Conservation (phyloP, 495 filamentous ascomycete genomes). For the Pseudomonodictys pantanalensis region DNA sequence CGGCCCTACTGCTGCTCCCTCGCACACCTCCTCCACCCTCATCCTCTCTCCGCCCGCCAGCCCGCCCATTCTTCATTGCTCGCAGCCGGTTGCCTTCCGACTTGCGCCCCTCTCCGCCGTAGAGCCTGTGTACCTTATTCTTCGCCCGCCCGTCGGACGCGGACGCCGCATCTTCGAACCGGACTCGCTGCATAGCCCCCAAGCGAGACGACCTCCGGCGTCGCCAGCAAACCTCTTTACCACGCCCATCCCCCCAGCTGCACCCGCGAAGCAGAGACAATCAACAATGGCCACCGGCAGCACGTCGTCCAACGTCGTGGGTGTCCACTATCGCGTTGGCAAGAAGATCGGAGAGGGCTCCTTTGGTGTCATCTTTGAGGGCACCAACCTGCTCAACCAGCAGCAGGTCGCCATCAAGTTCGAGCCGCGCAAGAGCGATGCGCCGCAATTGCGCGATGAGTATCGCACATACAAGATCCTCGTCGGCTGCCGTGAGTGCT, state of each 20-base stretch:
- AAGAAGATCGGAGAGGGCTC: constrained; percentile 99
- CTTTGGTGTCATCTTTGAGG: constrained; percentile 98
- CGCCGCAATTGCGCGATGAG: constrained; percentile 95
- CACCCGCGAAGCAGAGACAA: neutral
- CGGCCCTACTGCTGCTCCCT: neutral
- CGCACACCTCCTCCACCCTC: neutral
- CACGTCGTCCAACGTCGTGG: constrained; percentile 95
- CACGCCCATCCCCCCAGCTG: neutral
- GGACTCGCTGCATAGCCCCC: neutral
- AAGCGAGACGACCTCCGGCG: neutral
- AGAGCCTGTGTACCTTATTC: neutral
- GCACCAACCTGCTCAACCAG: constrained; percentile 97
- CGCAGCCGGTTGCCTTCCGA: neutral
- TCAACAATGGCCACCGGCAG: constrained; percentile 66
- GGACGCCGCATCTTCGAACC: neutral
- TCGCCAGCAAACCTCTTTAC: neutral
- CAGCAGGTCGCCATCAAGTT: constrained; percentile 99
- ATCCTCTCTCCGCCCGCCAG: neutral
- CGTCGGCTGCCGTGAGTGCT: constrained; percentile 92
- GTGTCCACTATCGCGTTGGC: constrained; percentile 97
- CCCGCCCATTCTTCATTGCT: neutral
- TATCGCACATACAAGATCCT: constrained; percentile 99
- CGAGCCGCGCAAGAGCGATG: constrained; percentile 98
- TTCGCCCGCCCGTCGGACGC: neutral
- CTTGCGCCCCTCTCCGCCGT: neutral